These are phyloP conservation scores for Amanita polypyramis DNA, from an alignment of 768 basidiomycete genomes.

Conservation along the genomic window DNA sequence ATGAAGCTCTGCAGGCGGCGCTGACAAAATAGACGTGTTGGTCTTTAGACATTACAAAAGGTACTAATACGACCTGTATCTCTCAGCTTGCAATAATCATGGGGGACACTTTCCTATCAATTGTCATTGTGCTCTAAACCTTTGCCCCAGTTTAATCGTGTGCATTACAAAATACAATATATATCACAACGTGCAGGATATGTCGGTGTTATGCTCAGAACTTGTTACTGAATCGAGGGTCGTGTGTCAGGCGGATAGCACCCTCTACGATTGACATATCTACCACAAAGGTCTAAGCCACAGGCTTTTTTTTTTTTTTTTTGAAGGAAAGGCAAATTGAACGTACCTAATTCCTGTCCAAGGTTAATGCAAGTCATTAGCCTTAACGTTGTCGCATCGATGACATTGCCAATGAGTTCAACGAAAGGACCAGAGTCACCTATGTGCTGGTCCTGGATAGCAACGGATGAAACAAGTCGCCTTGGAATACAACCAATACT, in stretches of 20 bases:
- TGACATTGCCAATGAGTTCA: slow-evolving; percentile 4
- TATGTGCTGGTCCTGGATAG: slow-evolving; percentile 1
- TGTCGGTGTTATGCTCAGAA: background rate
- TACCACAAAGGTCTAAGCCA: background rate
- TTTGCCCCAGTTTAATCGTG: background rate
- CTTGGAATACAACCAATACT: background rate
- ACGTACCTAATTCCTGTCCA: slow-evolving; percentile 1
- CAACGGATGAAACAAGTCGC: background rate
- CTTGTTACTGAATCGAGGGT: slow-evolving; percentile 1
- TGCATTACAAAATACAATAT: background rate
- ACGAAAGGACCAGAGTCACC: slow-evolving; percentile 3
- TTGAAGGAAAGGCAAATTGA: background rate
- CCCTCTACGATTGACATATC: slow-evolving; percentile 1
- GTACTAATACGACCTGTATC: background rate
- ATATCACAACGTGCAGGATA: background rate
- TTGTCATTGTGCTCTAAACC: background rate
- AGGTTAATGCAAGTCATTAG: slow-evolving; percentile 3
- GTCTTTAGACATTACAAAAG: background rate
- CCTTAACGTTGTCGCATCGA: slow-evolving; percentile 5
- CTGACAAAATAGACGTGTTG: slow-evolving; percentile 31
- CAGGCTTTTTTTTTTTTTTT: background rate
- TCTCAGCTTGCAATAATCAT: background rate
- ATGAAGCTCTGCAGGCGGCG: slow-evolving; percentile 89
- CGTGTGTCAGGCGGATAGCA: slow-evolving; percentile 1
- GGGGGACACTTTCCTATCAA: background rate